phyloP scores from a whole-genome alignment of 1,139 yeast genomes.

The Zygoascus sp. region DNA sequence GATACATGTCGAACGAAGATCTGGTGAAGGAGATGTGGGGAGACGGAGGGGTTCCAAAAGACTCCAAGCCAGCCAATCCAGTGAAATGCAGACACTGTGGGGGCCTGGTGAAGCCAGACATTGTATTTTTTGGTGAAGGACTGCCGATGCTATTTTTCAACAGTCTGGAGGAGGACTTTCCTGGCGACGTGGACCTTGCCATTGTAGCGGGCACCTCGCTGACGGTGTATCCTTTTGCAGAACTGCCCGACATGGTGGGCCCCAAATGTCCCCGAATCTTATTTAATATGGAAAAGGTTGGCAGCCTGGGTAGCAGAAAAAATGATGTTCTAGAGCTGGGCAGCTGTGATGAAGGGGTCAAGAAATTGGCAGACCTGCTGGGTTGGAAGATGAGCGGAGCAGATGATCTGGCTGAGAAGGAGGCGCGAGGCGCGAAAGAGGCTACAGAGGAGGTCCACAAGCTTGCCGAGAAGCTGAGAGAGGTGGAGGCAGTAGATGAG shows the following conservation, averaged over 20 bases:
- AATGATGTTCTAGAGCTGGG: constrained; percentile 57
- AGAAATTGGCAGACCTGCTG: constrained; percentile 46
- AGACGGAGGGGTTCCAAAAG: constrained; percentile 14
- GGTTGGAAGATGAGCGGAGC: constrained; percentile 57
- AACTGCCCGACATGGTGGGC: constrained; percentile 63
- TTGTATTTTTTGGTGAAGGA: constrained; percentile 88
- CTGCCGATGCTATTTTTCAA: constrained; percentile 67
- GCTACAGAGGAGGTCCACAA: constrained; percentile 14
- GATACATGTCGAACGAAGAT: constrained; percentile 48
- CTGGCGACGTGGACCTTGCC: constrained; percentile 57
- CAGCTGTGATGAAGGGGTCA: constrained; percentile 62
- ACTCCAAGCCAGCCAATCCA: constrained; percentile 34
- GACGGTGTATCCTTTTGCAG: constrained; percentile 85
- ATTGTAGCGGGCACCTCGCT: constrained; percentile 91
- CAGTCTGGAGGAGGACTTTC: constrained; percentile 49
- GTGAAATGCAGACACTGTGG: constrained; percentile 48
- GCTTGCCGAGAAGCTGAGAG: constrained; percentile 14
- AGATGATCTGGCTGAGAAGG: constrained; percentile 29
- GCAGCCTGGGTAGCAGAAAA: constrained; percentile 52
- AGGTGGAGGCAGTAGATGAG: constrained; percentile 1
- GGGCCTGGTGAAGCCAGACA: constrained; percentile 86
- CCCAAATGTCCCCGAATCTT: constrained; percentile 52
- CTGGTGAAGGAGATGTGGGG: constrained; percentile 45
- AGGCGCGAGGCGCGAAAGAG: constrained; percentile 8
- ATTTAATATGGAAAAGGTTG: constrained; percentile 72